Evolutionary conservation across 768 basidiomycete species (phyloP).

Genomic region (Mycena venus): DNA sequence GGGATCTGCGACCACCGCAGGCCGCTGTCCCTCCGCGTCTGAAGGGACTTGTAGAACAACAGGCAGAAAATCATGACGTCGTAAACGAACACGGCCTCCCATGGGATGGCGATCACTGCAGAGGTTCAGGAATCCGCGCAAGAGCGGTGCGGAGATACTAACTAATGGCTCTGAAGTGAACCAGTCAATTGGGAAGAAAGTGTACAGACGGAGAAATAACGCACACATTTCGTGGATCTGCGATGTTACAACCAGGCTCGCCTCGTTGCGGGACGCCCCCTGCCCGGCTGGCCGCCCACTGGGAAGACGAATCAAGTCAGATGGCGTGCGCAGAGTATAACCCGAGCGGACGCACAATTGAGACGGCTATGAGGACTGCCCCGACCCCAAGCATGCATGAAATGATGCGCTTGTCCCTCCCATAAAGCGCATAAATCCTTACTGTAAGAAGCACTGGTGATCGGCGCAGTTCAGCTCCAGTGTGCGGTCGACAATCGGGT

Average conservation of each 20-base stretch:
- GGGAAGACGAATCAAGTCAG: neutral
- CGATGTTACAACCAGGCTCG: neutral
- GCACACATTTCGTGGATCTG: neutral
- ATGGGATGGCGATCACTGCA: conserved; percentile 13
- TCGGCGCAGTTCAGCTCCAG: neutral
- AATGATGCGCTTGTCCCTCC: conserved; percentile 5
- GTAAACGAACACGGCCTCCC: conserved; percentile 24
- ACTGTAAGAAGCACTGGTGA: conserved; percentile 24
- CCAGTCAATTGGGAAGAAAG: neutral
- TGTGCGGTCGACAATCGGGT: neutral
- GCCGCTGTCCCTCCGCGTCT: neutral
- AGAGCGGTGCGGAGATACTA: neutral
- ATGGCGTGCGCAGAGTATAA: neutral
- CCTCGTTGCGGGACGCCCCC: neutral
- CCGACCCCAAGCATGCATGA: conserved; percentile 9
- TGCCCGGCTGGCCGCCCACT: neutral
- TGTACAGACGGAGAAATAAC: neutral
- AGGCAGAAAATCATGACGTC: conserved; percentile 16
- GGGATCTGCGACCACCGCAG: neutral
- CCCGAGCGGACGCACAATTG: neutral
- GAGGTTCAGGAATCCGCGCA: neutral
- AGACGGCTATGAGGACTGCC: conserved; percentile 4
- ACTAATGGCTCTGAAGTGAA: neutral
- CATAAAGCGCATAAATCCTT: conserved; percentile 50
- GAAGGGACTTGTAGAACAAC: conserved; percentile 1